These are phyloP conservation scores for Agrocybe praecox DNA, from an alignment of 768 basidiomycete genomes.

Conservation along the genomic window DNA sequence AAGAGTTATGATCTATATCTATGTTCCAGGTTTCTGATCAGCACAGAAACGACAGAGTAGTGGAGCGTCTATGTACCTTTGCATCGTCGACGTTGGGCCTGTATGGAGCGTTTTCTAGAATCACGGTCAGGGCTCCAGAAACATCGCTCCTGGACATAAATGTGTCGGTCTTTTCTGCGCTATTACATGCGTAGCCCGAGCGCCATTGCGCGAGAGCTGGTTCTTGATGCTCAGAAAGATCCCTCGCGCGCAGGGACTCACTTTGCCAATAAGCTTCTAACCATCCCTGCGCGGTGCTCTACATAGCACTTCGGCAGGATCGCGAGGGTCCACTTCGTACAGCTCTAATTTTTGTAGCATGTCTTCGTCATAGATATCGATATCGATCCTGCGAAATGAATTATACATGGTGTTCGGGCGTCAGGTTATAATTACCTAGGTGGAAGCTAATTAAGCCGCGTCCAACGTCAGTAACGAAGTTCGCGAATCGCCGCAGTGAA, in stretches of 20 bases:
- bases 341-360: slow-evolving; percentile 82
- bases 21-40: background rate
- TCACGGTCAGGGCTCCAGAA: slow-evolving; percentile 66
- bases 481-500: no score
- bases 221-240: no score
- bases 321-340: slow-evolving; percentile 83
- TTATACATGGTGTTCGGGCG: slow-evolving; percentile 34
- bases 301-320: slow-evolving; percentile 72
- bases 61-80: slow-evolving; percentile 57
- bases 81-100: slow-evolving; percentile 88
- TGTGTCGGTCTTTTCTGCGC: background rate
- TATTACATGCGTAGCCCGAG: no score
- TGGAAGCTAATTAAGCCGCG: no score
- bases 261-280: slow-evolving; percentile 76
- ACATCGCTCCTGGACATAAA: slow-evolving; percentile 68
- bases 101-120: slow-evolving; percentile 85
- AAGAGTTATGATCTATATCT: slow-evolving; percentile 69
- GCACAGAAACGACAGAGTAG: background rate
- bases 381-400: slow-evolving; percentile 91
- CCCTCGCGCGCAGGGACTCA: slow-evolving; percentile 34
- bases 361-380: slow-evolving; percentile 94
- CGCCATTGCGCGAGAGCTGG: no score
- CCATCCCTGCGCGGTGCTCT: slow-evolving; percentile 71
- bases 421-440: background rate
- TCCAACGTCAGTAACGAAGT: no score